Base-by-base conservation (phyloP, 2,329 filamentous ascomycete genomes). In the Gremmenia infestans region DNA sequence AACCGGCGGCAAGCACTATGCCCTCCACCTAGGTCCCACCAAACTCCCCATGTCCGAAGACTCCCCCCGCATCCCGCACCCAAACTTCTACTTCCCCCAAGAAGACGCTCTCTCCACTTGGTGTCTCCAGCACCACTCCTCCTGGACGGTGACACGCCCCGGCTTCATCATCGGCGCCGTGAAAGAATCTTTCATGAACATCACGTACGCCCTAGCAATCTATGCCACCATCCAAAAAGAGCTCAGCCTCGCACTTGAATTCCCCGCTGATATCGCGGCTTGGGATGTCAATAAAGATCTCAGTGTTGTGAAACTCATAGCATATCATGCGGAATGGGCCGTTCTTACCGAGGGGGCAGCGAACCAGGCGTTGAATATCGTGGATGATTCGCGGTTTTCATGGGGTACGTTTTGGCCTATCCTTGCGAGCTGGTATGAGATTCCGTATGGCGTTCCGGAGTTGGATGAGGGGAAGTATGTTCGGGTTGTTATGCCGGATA, bases 321-420 rank as follows among this genome's bases (percentile, higher is more conserved):
- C 52, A 1, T 59, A 60, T 47, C 54, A 56, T 25, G 50, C 45
- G 4, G 60, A 63, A 53, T 63, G 60, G 60, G 56, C 55, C 1
- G 60, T 59, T 6, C 45, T 64, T 2, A 51, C 51, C 2, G 39
- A 50, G 5, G 50, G 32, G 14, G 56, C 58, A 1, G 67, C 62
- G 5, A 73, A 76, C 48, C 54, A 76, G n/a, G 68, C 68, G 5
- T 75, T 76, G 64, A 76, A 76, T 48, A 68, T 73, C 23, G 66
- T 69, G 17, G 74, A 76, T 40, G 72, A 73, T 6, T 71, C 73
- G 32, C 65, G 67, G 7, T 65, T 73, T 47, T 67, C 67, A 0
- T 76, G 70, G 63, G 71, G 72, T 32, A 70, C 67, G 22, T 63
- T 75, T 48, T 76, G 74, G 74, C 73, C 74, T 0, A 67, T 68